Conservation (phyloP, 768 basidiomycete species). For the Punctularia strigosozonata region DNA sequence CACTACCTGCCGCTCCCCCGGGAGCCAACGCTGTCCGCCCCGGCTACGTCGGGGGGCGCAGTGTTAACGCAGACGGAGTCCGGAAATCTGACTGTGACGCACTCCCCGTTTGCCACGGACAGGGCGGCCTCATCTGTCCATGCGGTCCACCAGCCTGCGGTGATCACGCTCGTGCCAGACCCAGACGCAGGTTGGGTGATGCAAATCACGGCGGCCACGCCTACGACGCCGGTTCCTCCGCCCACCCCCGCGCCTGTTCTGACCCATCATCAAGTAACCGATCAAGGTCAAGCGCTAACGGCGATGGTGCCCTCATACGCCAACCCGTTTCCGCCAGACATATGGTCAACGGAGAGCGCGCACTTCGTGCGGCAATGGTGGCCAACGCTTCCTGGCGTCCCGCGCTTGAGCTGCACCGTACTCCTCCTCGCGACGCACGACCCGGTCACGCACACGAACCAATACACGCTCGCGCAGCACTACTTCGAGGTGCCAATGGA, state of each 20-base stretch:
- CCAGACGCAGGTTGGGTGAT: too few relatives aligned
- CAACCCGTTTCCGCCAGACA: constrained; percentile 56
- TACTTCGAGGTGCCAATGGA: constrained; percentile 60
- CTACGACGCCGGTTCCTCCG: too few relatives aligned
- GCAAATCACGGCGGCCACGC: not conserved
- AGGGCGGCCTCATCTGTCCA: too few relatives aligned
- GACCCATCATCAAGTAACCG: not conserved
- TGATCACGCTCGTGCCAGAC: too few relatives aligned
- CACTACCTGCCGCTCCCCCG: too few relatives aligned
- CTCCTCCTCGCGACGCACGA: constrained; percentile 56
- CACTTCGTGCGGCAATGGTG: constrained; percentile 79
- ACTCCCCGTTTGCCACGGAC: too few relatives aligned
- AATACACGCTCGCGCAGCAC: constrained; percentile 62
- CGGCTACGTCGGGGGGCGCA: too few relatives aligned
- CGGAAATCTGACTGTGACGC: too few relatives aligned
- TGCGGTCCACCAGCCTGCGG: too few relatives aligned
- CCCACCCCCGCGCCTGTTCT: not conserved
- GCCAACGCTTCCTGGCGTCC: constrained; percentile 54
- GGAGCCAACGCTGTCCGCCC: too few relatives aligned
- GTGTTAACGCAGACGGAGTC: too few relatives aligned
- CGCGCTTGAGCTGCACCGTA: constrained; percentile 60
- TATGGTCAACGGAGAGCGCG: constrained; percentile 63
- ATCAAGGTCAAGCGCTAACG: constrained; percentile 1
- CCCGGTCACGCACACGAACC: constrained; percentile 42
- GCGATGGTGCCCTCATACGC: constrained; percentile 9